Base-by-base conservation (phyloP, 371 early-diverging fungal species). In the Blakeslea trispora region DNA sequence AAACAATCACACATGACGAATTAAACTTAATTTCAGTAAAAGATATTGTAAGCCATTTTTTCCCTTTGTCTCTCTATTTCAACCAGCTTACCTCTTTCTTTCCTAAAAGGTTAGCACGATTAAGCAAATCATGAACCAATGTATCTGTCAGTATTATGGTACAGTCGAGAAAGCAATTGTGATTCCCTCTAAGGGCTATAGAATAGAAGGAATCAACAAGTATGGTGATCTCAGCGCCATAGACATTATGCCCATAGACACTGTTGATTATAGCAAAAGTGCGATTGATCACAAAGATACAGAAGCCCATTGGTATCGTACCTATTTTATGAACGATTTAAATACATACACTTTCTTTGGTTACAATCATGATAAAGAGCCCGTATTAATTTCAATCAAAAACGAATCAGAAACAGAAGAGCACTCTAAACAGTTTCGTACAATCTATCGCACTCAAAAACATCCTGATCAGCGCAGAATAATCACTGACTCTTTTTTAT, bases 151-250 rank as follows among this genome's bases (percentile, higher is more conserved):
- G 28, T 64, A 74, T 45, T 69, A 73, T 41, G 64, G 64, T 50
- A 54, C 60, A n/a, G 64, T 59, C 13, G 70, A 73, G 56, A 61
- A 58, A 10, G 74, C 74, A 14, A 73, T 73, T 59, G 63, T 70
- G 17, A 70, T 73, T 19, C 74, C 74, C 1, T 61, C 61, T 17
- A 68, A 70, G 52, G 74, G 74, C 1, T 73, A 64, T 35, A 57
- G 50, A 24, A 70, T 73, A 9, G 74, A 73, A 61, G 74, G 74
- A 8, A 61, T 45, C 34, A 73, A 73, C 44, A 63, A 55, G 34
- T 63, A 59, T 45, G 58, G 50, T 10, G 40, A 22, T 39, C 9
- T 35, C 32, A 11, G 37, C 8, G 15, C 45, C 21, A 41, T 19
- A 11, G 22, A 21, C 6, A 46, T 48, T 39, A 19, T 31, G 21